Base-by-base conservation (phyloP, 805 yeast genomes). In the Candida germanica region DNA sequence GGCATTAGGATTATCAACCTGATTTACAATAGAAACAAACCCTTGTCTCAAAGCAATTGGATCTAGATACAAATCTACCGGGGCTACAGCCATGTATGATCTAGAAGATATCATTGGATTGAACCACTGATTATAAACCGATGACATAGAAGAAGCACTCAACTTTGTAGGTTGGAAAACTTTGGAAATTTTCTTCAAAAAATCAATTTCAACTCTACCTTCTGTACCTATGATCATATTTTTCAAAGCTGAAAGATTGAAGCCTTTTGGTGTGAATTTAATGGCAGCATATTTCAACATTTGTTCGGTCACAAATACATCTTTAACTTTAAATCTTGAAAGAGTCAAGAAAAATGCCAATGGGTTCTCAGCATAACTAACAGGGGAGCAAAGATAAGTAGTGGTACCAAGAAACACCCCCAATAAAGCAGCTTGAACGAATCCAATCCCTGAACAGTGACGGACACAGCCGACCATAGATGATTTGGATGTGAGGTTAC, bases 1-100 rank as follows among this genome's bases (percentile, higher is more conserved):
- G 0, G 88, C 87, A 46, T 74, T 71, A 3, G 85, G 80, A 17
- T 71, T 71, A 43, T 78, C 83, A 3, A 75, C 75, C 8, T 87
- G 91, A 47, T 85, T 83, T 5, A 87, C 89, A 17, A 85, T 72
- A 14, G 84, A 79, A 2, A 93, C 73, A 36, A 82, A 77, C 2
- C 99, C 98, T 44, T 87, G 91, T n/a, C 97, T 73, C 39, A 93
- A 68, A 0, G 95, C 91, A 31, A 83, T 69, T 0, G 95, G 88
- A 53, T 93, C 98, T 34, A 93, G 67, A 71, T 83, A 87, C 16
- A 93, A 57, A 44, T 87, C 93, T 14, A 87, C 82, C 0, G 96
- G 95, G 11, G 91, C 95, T 35, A 87, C 80, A 6, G 88, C 80
- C 72, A 91, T 72, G 57, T 87, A 89, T 1, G 96, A 87, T 35